Percentiles rank a stretch among this genome's conserved stretches.
Conservation (phyloP, 2,329 filamentous ascomycete genomes). For the Phoma sp. region DNA sequence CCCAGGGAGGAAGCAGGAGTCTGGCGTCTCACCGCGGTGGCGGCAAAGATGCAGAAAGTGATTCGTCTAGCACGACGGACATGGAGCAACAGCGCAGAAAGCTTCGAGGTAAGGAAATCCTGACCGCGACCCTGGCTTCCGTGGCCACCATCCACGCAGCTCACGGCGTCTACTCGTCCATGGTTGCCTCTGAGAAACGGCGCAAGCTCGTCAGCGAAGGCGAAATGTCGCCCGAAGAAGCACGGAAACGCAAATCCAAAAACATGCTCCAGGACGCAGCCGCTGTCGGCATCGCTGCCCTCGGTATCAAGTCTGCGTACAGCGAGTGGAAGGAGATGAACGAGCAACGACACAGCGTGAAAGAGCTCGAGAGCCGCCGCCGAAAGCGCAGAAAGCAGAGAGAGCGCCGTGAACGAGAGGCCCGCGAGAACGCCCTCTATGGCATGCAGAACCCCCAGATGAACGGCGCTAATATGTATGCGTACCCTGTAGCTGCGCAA, state of each 20-base stretch:
- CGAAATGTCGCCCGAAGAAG: constrained; percentile 68
- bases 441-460: constrained; percentile 41
- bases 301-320: constrained; percentile 72
- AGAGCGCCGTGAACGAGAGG: constrained; percentile 53
- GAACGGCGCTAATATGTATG: constrained; percentile 47
- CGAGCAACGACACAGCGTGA: constrained; percentile 64
- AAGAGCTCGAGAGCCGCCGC: constrained; percentile 61
- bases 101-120: constrained; percentile 69
- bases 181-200: constrained; percentile 69
- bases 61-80: constrained; percentile 65
- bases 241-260: constrained; percentile 68
- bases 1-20: constrained; percentile 26
- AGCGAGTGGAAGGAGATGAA: constrained; percentile 73
- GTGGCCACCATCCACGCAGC: constrained; percentile 75
- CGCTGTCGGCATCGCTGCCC: constrained; percentile 70
- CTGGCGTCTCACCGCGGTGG: constrained; percentile 18
- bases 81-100: constrained; percentile 70
- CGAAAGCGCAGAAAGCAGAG: constrained; percentile 55
- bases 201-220: constrained; percentile 67
- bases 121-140: constrained; percentile 71
- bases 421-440: constrained; percentile 52
- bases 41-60: constrained; percentile 33
- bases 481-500: constrained; percentile 48
- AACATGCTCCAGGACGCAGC: constrained; percentile 70
- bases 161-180: constrained; percentile 68